phyloP scores from a whole-genome alignment of 139 green algal species.

The Spirogloea muscicola region DNA sequence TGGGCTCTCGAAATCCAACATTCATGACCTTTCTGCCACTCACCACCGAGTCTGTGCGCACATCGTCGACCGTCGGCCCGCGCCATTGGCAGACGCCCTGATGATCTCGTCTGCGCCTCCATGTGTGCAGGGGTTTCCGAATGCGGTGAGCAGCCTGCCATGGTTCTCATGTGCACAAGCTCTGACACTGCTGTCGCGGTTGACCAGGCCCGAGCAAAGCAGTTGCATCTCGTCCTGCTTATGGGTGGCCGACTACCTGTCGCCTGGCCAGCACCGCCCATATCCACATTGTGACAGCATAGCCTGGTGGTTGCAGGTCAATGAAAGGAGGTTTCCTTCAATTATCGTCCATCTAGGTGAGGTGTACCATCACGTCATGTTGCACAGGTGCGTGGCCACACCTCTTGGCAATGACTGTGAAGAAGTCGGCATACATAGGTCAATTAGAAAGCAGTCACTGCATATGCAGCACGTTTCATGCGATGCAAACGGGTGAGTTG shows the following conservation, averaged over 20 bases:
- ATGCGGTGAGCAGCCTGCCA: too few species aligned
- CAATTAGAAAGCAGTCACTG: too few species aligned
- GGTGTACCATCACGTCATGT: constrained; percentile 16
- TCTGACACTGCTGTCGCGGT: too few species aligned
- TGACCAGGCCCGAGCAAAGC: neutral
- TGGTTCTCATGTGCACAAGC: too few species aligned
- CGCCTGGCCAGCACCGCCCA: too few species aligned
- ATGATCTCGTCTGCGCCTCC: neutral
- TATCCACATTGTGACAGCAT: too few species aligned
- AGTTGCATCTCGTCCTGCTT: neutral
- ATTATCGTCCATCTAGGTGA: constrained; percentile 6
- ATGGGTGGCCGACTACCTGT: too few species aligned
- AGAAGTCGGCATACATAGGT: too few species aligned
- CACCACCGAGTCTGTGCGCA: neutral
- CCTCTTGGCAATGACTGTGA: too few species aligned
- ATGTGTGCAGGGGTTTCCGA: neutral
- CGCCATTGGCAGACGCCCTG: too few species aligned
- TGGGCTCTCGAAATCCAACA: neutral
- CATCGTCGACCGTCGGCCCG: neutral
- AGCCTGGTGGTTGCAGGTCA: constrained; percentile 24
- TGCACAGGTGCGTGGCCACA: constrained; percentile 16
- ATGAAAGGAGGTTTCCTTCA: constrained; percentile 27
- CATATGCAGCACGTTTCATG: too few species aligned
- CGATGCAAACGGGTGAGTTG: too few species aligned
- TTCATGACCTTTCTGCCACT: neutral